A percentile compares a stretch with the other conserved stretches of the same genome.
Evolutionary conservation across 2,329 filamentous ascomycete genomes (phyloP).

Genomic region (Coleophoma crateriformis): DNA sequence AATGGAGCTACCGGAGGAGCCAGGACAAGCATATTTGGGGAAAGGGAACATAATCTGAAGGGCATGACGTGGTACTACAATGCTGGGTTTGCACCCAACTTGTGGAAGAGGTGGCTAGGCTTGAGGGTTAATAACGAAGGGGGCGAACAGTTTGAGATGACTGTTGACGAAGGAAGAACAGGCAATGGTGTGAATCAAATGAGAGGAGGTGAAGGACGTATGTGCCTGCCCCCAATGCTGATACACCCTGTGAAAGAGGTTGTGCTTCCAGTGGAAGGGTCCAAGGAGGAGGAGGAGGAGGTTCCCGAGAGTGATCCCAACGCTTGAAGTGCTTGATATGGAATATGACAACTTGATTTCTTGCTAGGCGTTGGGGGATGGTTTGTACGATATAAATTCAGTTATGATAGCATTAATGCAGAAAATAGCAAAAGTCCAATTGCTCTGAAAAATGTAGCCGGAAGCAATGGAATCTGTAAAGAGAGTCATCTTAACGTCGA

Average conservation of each 20-base stretch:
- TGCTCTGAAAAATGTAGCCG: too few relatives aligned
- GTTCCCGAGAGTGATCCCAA: conserved; percentile 24
- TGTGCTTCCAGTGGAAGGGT: conserved; percentile 37
- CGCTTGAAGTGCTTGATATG: conserved; percentile 18
- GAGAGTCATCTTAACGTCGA: too few relatives aligned
- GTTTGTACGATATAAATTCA: not conserved
- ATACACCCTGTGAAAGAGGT: conserved; percentile 83
- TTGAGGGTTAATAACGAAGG: conserved; percentile 74
- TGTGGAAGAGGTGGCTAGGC: conserved; percentile 85
- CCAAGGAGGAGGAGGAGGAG: conserved; percentile 11
- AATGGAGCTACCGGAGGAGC: conserved; percentile 72
- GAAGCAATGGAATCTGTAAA: too few relatives aligned
- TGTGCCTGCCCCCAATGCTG: conserved; percentile 88
- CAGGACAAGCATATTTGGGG: conserved; percentile 69
- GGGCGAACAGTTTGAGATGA: conserved; percentile 69
- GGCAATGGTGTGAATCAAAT: conserved; percentile 35
- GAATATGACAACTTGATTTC: not conserved
- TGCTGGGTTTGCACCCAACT: conserved; percentile 70
- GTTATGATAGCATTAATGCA: too few relatives aligned
- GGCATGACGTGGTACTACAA: conserved; percentile 93
- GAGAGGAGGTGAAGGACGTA: conserved; percentile 70
- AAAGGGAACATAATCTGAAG: conserved; percentile 82
- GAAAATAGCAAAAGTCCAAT: too few relatives aligned
- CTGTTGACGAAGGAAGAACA: conserved; percentile 38
- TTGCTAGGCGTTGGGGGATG: not conserved